Conservation (phyloP, 768 basidiomycete species). For the Boletus subcaerulescens region DNA sequence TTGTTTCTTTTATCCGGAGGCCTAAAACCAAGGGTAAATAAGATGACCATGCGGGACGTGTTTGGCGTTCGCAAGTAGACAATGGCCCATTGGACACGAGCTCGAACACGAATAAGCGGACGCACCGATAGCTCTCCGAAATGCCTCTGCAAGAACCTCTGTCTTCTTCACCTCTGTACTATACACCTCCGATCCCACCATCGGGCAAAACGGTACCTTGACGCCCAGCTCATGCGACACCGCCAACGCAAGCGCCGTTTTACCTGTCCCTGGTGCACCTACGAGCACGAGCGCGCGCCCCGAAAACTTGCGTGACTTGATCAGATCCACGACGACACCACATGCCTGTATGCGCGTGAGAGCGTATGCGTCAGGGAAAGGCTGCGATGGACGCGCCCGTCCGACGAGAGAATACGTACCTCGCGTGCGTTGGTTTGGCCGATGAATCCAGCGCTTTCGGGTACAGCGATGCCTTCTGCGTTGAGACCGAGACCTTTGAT, state of each 20-base stretch:
- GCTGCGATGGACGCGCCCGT: no score
- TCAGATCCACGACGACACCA: conserved; percentile 83
- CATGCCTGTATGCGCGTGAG: conserved; percentile 61
- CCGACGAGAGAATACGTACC: conserved; percentile 39
- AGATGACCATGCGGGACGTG: no score
- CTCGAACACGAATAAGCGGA: conserved; percentile 5
- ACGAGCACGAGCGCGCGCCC: conserved; percentile 78
- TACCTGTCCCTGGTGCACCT: conserved; percentile 96
- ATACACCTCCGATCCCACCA: conserved; percentile 98
- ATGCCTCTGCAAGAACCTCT: conserved; percentile 92
- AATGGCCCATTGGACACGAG: no score
- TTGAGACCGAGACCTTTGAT: conserved; percentile 91
- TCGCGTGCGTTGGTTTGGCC: conserved; percentile 86
- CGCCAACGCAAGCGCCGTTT: conserved; percentile 95
- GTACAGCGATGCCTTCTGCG: conserved; percentile 72
- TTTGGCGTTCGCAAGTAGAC: no score
- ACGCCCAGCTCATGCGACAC: conserved; percentile 91
- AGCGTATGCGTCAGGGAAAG: background rate
- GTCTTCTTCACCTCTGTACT: conserved; percentile 86
- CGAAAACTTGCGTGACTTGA: conserved; percentile 90
- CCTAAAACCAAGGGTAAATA: conserved; percentile 36
- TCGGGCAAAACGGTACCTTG: conserved; percentile 97
- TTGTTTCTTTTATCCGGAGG: conserved; percentile 97
- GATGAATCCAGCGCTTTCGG: conserved; percentile 81
- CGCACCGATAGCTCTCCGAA: conserved; percentile 58